Conservation (phyloP, 768 basidiomycete genomes). For the Lactifluus volemus region DNA sequence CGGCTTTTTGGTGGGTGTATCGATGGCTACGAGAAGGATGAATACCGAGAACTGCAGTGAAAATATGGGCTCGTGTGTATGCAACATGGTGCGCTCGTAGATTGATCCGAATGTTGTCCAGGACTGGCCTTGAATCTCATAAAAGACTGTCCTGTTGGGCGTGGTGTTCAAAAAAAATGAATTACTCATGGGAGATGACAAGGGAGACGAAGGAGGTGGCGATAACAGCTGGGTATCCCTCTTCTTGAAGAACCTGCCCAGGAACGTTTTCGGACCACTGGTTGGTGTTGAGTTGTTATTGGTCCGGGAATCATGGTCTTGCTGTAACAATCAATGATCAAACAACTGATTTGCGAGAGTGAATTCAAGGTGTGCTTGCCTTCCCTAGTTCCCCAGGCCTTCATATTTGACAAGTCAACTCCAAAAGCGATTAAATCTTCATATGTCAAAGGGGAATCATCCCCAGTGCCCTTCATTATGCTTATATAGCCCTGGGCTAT, state of each 20-base stretch:
- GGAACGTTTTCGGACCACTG: conserved; percentile 47
- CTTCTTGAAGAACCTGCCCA: conserved; percentile 65
- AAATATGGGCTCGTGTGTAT: not conserved
- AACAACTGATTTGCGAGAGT: too few species aligned
- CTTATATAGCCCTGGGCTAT: too few species aligned
- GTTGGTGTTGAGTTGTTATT: conserved; percentile 23
- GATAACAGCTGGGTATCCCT: conserved; percentile 28
- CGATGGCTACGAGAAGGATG: too few species aligned
- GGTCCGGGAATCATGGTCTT: not conserved
- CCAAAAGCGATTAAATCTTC: too few species aligned
- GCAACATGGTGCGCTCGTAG: not conserved
- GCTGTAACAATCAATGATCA: too few species aligned
- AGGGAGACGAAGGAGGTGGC: not conserved
- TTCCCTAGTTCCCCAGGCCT: too few species aligned
- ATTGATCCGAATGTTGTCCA: conserved; percentile 9
- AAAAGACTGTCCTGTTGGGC: conserved; percentile 6
- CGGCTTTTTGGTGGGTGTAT: too few species aligned
- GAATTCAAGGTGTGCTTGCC: not conserved
- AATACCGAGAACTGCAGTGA: too few species aligned
- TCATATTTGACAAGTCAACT: too few species aligned
- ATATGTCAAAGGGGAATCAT: too few species aligned
- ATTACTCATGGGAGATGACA: not conserved
- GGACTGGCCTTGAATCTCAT: conserved; percentile 9
- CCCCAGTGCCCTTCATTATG: too few species aligned
- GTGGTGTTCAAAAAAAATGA: not conserved